Evolutionary conservation across 2,329 filamentous ascomycete genomes (phyloP).

Genomic region (Teratosphaeria pseudoeucalypti): DNA sequence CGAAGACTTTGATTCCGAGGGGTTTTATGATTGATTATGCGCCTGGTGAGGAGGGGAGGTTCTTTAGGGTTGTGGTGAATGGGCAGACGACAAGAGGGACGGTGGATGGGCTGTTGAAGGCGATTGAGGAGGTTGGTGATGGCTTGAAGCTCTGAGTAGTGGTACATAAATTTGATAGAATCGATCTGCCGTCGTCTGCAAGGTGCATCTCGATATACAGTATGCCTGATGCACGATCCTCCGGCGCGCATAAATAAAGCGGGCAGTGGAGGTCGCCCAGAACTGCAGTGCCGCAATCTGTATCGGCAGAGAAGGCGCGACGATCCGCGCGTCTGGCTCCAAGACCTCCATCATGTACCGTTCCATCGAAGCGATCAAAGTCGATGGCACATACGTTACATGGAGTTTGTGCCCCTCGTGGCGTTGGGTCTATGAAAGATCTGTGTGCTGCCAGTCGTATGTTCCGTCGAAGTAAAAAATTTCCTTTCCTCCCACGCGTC

Average conservation of each 20-base stretch:
- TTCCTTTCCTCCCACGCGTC: constrained; percentile 35
- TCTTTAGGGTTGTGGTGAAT: constrained; percentile 62
- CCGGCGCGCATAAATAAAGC: background rate
- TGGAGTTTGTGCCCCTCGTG: too few relatives aligned
- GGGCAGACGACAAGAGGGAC: constrained; percentile 49
- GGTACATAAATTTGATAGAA: background rate
- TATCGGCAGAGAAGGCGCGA: too few relatives aligned
- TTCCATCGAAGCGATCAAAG: too few relatives aligned
- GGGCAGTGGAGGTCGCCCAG: too few relatives aligned
- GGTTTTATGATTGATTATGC: constrained; percentile 64
- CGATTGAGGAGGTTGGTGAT: constrained; percentile 41
- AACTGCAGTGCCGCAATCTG: too few relatives aligned
- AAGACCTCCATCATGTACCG: too few relatives aligned
- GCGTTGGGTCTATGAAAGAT: too few relatives aligned
- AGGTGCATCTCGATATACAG: too few relatives aligned
- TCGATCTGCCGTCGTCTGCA: background rate
- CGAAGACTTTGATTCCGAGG: constrained; percentile 42
- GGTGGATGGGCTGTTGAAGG: constrained; percentile 51
- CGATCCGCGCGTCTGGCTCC: too few relatives aligned
- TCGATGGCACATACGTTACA: too few relatives aligned
- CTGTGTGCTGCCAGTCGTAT: constrained; percentile 11
- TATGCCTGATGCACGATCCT: too few relatives aligned
- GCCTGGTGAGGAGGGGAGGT: constrained; percentile 50
- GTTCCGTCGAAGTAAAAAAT: constrained; percentile 34
- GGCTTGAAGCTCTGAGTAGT: background rate